Conservation (phyloP, 345 rosid genomes). For the Aurinia saxatilis region DNA sequence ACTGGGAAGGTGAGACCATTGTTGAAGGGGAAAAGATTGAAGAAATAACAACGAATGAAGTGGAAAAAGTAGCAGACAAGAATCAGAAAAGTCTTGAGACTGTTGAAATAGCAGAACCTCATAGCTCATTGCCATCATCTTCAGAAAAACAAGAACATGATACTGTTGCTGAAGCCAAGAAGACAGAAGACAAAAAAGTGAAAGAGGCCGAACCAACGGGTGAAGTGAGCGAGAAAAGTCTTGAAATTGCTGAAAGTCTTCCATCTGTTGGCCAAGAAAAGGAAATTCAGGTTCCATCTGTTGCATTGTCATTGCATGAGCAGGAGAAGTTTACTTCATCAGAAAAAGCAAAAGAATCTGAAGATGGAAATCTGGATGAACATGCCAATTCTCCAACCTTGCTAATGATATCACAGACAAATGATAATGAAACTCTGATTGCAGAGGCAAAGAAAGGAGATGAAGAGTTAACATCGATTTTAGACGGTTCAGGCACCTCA, state of each 20-base stretch:
- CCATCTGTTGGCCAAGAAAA: background rate
- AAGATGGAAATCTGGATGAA: no score
- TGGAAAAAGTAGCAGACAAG: constrained; percentile 13
- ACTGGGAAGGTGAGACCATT: background rate
- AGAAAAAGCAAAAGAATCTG: no score
- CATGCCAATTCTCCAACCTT: no score
- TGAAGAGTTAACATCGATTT: background rate
- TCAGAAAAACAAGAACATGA: background rate
- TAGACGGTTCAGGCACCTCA: background rate
- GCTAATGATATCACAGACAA: background rate
- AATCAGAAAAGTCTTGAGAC: background rate
- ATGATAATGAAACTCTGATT: background rate
- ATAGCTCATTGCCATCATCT: constrained; percentile 3
- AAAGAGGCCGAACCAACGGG: background rate
- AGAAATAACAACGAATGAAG: background rate
- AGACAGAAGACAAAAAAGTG: background rate
- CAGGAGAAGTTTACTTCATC: no score
- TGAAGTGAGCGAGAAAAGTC: background rate
- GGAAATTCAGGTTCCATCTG: background rate
- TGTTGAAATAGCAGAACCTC: constrained; percentile 7
- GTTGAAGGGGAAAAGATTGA: background rate
- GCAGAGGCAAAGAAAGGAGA: background rate
- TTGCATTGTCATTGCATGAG: no score
- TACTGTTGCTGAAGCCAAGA: background rate
- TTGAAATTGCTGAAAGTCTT: constrained; percentile 2